Base-by-base conservation (phyloP, 129 eudicot species). In the Silybum marianum region DNA sequence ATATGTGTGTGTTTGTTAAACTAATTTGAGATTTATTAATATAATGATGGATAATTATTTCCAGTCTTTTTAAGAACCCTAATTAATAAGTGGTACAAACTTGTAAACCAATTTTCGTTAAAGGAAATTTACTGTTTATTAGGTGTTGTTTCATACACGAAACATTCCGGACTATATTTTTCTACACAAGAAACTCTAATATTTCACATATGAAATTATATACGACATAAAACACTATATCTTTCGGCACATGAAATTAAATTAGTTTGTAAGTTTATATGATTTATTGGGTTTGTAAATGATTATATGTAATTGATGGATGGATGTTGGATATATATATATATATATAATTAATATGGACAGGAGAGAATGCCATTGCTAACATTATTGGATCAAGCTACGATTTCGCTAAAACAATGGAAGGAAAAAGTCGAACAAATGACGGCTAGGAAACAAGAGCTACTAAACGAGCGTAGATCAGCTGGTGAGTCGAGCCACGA, bases 361-460 rank as follows among this genome's bases (percentile, higher is more conserved):
- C 62, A 72, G 76, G 62, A 72, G 54, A 72, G 76, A 11, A 21
- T 39, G 28, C 62, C 76, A 72, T 39, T 72, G 58, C 76, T 21
- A 39, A 28, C 58, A 21, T 72, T 72, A 21, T 40, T 72, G 76
- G 76, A 38, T 21, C 51, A 72, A 21, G 76, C 76, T 38, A 65
- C 69, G 69, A 65, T 23, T 22, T 22, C 69, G 14, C 13, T 65
- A 22, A 65, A 65, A 65, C 30, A 65, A 65, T 23, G 13, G 28
- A 65, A 65, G 6, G 69, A 65, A 65, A 65, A 26, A 9, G 26
- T 65, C 14, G 30, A 65, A 65, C 21, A 13, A 23, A 2, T 65
- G 69, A 10, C 11, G 30, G 69, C 69, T 65, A 65, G 69, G 69
- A 65, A 65, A 65, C 14, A 65, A 3, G 69, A 19, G 16, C 69